Evolutionary conservation across 2,329 filamentous ascomycete species (phyloP).

Genomic region (Zarea fungicola): DNA sequence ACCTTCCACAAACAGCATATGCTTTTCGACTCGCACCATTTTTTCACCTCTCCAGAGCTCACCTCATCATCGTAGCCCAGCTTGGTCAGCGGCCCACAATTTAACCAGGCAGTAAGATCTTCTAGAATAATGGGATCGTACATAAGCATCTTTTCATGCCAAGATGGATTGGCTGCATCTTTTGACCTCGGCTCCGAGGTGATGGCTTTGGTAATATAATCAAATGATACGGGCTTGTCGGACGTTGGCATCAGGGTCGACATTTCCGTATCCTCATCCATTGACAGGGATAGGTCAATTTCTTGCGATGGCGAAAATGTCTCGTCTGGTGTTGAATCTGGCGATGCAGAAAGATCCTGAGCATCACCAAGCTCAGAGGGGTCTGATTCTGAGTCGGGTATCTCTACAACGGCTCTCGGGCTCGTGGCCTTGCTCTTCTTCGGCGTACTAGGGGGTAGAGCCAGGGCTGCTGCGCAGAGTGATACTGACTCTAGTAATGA

Average conservation of each 20-base stretch:
- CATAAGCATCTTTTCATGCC: conserved; percentile 89
- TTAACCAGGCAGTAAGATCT: conserved; percentile 79
- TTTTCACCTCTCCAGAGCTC: conserved; percentile 62
- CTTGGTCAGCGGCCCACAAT: conserved; percentile 59
- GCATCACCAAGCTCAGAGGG: conserved; percentile 14
- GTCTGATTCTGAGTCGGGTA: conserved; percentile 47
- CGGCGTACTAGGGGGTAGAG: conserved; percentile 14
- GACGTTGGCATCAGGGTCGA: conserved; percentile 35
- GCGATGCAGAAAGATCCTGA: conserved; percentile 26
- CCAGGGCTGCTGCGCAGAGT: neutral
- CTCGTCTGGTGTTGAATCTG: conserved; percentile 30
- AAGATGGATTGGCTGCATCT: conserved; percentile 55
- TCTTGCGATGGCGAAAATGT: conserved; percentile 40
- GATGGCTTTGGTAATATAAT: conserved; percentile 51
- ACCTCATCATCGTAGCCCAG: conserved; percentile 64
- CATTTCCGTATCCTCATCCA: conserved; percentile 41
- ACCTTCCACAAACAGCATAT: conserved; percentile 76
- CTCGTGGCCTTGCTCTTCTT: conserved; percentile 13
- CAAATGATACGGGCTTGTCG: conserved; percentile 42
- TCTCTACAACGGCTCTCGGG: conserved; percentile 34
- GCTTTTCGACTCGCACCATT: conserved; percentile 84
- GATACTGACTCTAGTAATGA: conserved; percentile 4
- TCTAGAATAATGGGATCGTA: conserved; percentile 89
- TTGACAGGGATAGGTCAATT: conserved; percentile 38
- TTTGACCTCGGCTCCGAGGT: conserved; percentile 43